These are phyloP conservation scores for Novymonas esmeraldas DNA, from an alignment of 208 protist genomes.

Conservation along the genomic window DNA sequence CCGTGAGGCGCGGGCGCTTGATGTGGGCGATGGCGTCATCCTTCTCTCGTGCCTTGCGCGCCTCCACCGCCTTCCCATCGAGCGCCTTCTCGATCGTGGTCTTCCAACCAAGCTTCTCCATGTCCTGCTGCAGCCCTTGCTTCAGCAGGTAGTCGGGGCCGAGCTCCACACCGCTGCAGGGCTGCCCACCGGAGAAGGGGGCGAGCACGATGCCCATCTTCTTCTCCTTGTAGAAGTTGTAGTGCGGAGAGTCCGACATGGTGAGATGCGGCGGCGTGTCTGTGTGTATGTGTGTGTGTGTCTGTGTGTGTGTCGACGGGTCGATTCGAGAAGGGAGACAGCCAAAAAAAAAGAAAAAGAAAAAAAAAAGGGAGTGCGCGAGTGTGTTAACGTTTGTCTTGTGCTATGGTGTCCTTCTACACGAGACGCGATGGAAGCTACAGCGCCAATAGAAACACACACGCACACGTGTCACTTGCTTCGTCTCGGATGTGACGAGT, in stretches of 20 bases:
- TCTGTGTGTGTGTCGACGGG: not conserved
- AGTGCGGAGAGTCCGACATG: conserved; percentile 30
- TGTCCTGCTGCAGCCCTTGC: conserved; percentile 39
- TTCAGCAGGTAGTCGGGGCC: conserved; percentile 49
- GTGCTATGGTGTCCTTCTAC: no score
- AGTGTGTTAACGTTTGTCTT: no score
- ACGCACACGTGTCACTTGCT: no score
- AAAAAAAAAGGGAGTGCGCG: not conserved
- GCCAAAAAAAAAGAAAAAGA: not conserved
- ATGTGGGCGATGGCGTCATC: conserved; percentile 36
- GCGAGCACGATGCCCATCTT: conserved; percentile 47
- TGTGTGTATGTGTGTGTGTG: no score
- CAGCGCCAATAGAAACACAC: no score
- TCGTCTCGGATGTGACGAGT: no score
- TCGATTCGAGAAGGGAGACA: no score
- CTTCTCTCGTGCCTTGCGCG: conserved; percentile 28
- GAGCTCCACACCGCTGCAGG: conserved; percentile 46
- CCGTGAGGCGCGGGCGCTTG: conserved; percentile 36
- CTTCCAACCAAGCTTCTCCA: conserved; percentile 47
- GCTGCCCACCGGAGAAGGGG: conserved; percentile 52
- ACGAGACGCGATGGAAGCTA: no score
- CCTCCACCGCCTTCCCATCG: conserved; percentile 35
- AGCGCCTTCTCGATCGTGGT: conserved; percentile 33
- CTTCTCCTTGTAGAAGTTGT: conserved; percentile 55
- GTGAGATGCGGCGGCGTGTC: not conserved